phyloP scores from a whole-genome alignment of 2,329 filamentous ascomycete species.

The Thelonectria rubi region DNA sequence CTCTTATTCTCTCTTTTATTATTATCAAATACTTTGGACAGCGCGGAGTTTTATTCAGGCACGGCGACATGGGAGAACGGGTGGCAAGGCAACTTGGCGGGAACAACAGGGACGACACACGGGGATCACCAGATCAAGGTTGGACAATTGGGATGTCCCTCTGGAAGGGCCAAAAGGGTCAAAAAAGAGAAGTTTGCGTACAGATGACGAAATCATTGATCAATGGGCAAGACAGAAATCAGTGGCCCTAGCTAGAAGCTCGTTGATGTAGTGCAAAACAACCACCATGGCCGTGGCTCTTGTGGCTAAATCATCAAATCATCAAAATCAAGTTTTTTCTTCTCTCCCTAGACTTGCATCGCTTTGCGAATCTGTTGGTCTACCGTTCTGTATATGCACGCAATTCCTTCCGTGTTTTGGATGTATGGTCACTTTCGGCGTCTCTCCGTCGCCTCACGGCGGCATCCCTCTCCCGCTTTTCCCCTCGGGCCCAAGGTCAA shows the following conservation, averaged over 20 bases:
- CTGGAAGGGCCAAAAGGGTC: conserved; percentile 32
- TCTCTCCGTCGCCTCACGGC: background rate
- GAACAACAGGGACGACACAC: conserved; percentile 8
- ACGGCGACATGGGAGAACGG: conserved; percentile 1
- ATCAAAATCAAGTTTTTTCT: conserved; percentile 14
- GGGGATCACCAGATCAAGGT: conserved; percentile 13
- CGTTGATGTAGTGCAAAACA: conserved; percentile 34
- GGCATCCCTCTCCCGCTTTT: too few species aligned
- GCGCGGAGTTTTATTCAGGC: conserved; percentile 36
- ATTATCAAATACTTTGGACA: conserved; percentile 28
- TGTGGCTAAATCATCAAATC: conserved; percentile 34
- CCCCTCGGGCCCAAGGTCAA: background rate
- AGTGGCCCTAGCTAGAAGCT: conserved; percentile 20
- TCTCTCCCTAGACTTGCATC: conserved; percentile 14
- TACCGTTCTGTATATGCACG: background rate
- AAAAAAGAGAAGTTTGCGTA: conserved; percentile 9
- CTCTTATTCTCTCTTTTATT: conserved; percentile 16
- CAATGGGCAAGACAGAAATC: conserved; percentile 16
- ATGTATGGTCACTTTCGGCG: background rate
- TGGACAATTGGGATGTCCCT: conserved; percentile 31
- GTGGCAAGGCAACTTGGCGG: background rate
- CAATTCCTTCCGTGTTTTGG: background rate
- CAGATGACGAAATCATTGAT: conserved; percentile 17
- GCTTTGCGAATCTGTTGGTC: background rate
- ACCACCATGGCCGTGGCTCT: conserved; percentile 24